phyloP scores from a whole-genome alignment of 176 grass and related monocot genomes.

The Carex parvula region DNA sequence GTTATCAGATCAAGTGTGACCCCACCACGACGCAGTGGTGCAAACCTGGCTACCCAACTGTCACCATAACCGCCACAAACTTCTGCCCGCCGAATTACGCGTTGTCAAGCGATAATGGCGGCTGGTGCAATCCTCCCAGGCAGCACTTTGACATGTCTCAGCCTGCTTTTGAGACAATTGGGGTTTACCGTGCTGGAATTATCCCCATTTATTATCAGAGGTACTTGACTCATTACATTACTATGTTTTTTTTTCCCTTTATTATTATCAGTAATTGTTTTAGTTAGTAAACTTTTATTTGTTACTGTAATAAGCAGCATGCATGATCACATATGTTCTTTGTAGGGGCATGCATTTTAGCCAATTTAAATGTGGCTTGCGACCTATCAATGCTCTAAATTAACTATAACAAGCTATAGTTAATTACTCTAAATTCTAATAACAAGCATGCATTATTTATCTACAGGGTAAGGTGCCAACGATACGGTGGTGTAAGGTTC shows the following conservation, averaged over 20 bases:
- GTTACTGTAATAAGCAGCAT: neutral
- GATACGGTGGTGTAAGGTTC: constrained; percentile 34
- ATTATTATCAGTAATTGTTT: neutral
- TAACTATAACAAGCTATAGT: neutral
- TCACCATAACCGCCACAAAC: constrained; percentile 57
- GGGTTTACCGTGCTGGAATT: constrained; percentile 22
- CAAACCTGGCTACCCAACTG: constrained; percentile 25
- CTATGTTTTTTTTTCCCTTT: neutral
- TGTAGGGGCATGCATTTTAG: neutral
- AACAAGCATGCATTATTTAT: neutral
- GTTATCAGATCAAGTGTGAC: constrained; percentile 31
- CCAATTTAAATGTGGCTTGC: neutral
- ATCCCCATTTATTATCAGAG: constrained; percentile 26
- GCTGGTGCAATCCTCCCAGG: constrained; percentile 65
- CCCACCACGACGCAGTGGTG: neutral
- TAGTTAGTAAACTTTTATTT: neutral
- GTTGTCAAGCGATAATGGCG: constrained; percentile 35
- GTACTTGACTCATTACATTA: neutral
- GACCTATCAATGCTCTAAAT: neutral
- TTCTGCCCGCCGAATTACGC: constrained; percentile 65
- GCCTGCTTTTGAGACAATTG: constrained; percentile 26
- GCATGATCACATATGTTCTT: neutral
- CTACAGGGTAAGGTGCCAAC: constrained; percentile 19
- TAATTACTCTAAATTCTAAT: neutral
- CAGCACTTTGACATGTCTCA: constrained; percentile 66